phyloP scores from a whole-genome alignment of 2,329 filamentous ascomycete species.

The Aplosporella prunicola region DNA sequence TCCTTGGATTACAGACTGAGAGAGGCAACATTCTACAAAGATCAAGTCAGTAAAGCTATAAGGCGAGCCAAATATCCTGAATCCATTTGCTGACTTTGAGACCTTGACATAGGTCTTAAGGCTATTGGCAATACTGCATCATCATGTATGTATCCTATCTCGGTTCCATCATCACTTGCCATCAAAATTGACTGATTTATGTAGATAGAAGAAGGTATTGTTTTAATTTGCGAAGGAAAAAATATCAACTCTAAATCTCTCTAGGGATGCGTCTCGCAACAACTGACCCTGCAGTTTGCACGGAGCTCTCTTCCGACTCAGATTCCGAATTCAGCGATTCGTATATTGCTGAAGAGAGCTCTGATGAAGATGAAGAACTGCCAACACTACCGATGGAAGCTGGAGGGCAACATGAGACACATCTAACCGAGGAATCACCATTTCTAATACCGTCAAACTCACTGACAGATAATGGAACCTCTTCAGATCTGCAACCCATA shows the following conservation, averaged over 20 bases:
- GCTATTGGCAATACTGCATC: not conserved
- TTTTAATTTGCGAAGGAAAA: not conserved
- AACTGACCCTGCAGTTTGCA: no score
- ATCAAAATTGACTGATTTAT: no score
- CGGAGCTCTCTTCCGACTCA: not conserved
- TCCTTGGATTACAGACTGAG: constrained; percentile 16
- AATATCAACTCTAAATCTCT: not conserved
- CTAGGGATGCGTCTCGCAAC: no score
- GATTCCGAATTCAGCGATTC: no score
- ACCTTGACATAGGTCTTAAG: no score
- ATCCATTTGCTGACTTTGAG: no score
- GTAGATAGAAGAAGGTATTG: not conserved
- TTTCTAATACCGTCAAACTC: not conserved
- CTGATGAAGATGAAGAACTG: not conserved
- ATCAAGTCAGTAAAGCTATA: no score
- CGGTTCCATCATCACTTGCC: no score
- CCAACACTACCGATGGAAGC: not conserved
- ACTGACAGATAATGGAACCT: constrained; percentile 10
- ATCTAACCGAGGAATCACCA: not conserved
- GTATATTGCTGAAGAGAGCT: no score
- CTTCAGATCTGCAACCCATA: not conserved
- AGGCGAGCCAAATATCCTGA: no score
- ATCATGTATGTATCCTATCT: not conserved
- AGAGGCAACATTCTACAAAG: constrained; percentile 15
- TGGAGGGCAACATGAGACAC: not conserved